Conservation (phyloP, 2,329 filamentous ascomycete species). For the Cercospora citrullina region DNA sequence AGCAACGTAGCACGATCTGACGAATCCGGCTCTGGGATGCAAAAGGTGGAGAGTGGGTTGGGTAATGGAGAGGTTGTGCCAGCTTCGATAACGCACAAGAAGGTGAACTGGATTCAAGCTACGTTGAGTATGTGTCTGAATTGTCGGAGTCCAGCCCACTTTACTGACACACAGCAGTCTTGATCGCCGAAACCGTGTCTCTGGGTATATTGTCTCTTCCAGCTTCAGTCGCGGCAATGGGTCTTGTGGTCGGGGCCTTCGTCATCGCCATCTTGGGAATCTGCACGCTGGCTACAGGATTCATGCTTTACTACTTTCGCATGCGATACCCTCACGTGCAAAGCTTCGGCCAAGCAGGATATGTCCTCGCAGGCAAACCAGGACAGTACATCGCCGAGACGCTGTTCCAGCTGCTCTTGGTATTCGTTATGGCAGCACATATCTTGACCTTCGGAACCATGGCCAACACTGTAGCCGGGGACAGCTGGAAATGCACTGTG, state of each 20-base stretch:
- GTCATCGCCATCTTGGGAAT: slow-evolving; percentile 55
- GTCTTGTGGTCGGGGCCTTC: slow-evolving; percentile 50
- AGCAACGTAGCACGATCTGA: slow-evolving; percentile 10
- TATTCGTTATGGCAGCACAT: slow-evolving; percentile 64
- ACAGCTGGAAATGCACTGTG: slow-evolving; percentile 58
- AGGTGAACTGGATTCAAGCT: slow-evolving; percentile 12
- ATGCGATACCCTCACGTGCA: slow-evolving; percentile 58
- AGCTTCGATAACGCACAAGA: slow-evolving; percentile 10
- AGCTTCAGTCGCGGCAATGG: slow-evolving; percentile 53
- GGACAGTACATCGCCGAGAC: slow-evolving; percentile 63
- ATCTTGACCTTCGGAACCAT: slow-evolving; percentile 69
- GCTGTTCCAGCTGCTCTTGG: slow-evolving; percentile 13
- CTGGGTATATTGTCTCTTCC: slow-evolving; percentile 59
- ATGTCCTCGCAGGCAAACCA: slow-evolving; percentile 59
- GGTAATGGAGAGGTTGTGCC: slow-evolving; percentile 9
- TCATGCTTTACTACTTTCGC: slow-evolving; percentile 61
- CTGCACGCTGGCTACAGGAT: slow-evolving; percentile 62
- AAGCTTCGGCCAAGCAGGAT: slow-evolving; percentile 68
- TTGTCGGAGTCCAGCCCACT: neutral
- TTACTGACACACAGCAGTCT: slow-evolving; percentile 23
- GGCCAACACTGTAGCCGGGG: slow-evolving; percentile 63
- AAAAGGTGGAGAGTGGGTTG: slow-evolving; percentile 6
- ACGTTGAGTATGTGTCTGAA: slow-evolving; percentile 9
- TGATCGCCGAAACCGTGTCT: slow-evolving; percentile 62
- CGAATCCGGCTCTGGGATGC: slow-evolving; percentile 1